Base-by-base conservation (phyloP, 129 eudicot genomes). In the Chrysanthemum makinoi region DNA sequence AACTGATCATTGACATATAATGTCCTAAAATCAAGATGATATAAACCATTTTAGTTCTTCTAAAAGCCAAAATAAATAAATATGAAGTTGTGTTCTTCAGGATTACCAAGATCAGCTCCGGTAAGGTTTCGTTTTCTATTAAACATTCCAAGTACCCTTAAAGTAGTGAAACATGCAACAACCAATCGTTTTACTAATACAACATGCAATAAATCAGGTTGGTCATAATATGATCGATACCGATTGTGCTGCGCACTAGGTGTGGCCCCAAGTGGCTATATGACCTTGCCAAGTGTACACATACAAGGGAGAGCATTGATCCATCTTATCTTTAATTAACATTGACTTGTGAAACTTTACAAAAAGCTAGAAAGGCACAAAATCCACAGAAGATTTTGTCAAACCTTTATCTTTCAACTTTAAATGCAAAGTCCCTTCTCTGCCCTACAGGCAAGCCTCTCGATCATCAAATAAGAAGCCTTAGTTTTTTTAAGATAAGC, bases 301-400 rank as follows among this genome's bases (percentile, higher is more conserved):
- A 62, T 14, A 43, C 64, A 73, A 80, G 17, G 19, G 15, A 74
- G 58, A 68, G 80, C 62, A 74, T 73, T 60, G 47, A 33, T 65
- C 80, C 68, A 70, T 73, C 33, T 53, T 64, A 80, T 75, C 72
- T 74, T 75, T 26, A 24, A 17, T 74, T 43, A 54, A 63, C 69
- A 69, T 80, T 70, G 75, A 57, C 75, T 69, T 69, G 64, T 15
- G 55, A 75, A 20, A 65, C 73, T 64, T 75, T 63, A 55, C 43
- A 55, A 69, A 75, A 80, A 68, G 80, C 73, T 78, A 78, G 56
- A 64, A 65, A 26, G 73, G 84, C 76, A 80, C 79, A 80, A 80
- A 61, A 80, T 75, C 84, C 68, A 80, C 64, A 69, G 15, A 75
- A 69, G 80, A 80, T 75, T 26, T 70, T 62, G 70, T 54, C 70